Evolutionary conservation across 768 basidiomycete genomes (phyloP), one percentile per base, ranked within the genome.

Genomic region (Ramaria sp.): DNA sequence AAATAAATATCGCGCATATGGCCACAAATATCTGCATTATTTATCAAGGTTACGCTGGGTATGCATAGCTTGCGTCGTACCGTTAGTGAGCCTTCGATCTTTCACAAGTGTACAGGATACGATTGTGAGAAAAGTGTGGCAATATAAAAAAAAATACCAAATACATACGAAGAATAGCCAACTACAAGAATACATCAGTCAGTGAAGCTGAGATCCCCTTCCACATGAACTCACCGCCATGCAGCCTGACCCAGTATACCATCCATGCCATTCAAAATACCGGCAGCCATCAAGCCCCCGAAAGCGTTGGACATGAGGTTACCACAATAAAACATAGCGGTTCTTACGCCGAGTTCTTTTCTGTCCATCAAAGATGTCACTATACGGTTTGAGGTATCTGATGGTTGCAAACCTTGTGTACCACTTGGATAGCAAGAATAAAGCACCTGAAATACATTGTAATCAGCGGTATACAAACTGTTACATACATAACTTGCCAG

Each of bases 271-370:
- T 79, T 75, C n/a, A 91, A 76, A 53, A 91, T 86, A 1, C 79
- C 83, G 33, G 86, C 85, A 10, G 88, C 87, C 52, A 91, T 78
- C 11, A 91, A 71, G 2, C 86, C 76, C 3, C 89, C 88, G 65
- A 91, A 89, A 0, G 88, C 89, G 72, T 90, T 92, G 55, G 81
- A 83, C 52, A 90, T 81, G 27, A 91, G 72, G 62, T 77, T 81
- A 20, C 89, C 88, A 59, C 86, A 87, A 39, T 78, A 78, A 31
- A 90, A 73, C 47, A 85, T 65, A 5, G 87, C 83, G 13, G 78
- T 85, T 53, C 86, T 74, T 50, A 81, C 71, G 41, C 84, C 88
- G 39, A 91, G 72, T 65, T 91, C 88, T 34, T 72, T 74, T 46
- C 78, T 78, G 57, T 75, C 9, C 34, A 10, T 9, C 34, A 5